These are phyloP conservation scores for Fusarium sp. DNA, from an alignment of 2,329 filamentous ascomycete genomes.

Conservation along the genomic window DNA sequence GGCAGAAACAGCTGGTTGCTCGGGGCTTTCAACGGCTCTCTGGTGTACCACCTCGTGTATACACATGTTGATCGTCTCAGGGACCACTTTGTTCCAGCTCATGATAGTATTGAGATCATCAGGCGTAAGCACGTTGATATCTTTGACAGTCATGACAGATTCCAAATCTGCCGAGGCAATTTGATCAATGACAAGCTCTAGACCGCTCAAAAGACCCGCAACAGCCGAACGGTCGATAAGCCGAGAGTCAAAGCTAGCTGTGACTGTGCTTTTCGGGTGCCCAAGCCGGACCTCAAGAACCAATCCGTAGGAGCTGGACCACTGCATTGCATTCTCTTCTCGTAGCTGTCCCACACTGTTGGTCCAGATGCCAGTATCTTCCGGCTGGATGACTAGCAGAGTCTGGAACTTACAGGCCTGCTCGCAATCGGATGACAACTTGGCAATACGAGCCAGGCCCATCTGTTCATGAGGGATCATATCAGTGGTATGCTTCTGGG, in stretches of 20 bases:
- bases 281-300: no score
- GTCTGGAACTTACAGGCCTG: conserved; percentile 15
- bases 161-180: no score
- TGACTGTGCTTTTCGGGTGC: no score
- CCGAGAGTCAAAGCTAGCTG: no score
- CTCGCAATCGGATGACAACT: conserved; percentile 5
- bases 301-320: no score
- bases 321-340: neutral
- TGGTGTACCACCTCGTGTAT: neutral
- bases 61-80: neutral
- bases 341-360: neutral
- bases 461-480: conserved; percentile 27
- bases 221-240: no score
- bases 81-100: neutral
- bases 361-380: no score
- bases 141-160: neutral
- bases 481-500: conserved; percentile 34
- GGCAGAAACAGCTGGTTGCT: neutral
- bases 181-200: no score
- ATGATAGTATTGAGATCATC: neutral
- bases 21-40: neutral
- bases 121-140: no score
- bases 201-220: no score
- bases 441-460: conserved; percentile 38
- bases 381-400: conserved; percentile 22